Percentiles rank a stretch among this genome's conserved stretches.
Conservation (phyloP, 768 basidiomycete genomes). For the Hemileccinum impolitum region DNA sequence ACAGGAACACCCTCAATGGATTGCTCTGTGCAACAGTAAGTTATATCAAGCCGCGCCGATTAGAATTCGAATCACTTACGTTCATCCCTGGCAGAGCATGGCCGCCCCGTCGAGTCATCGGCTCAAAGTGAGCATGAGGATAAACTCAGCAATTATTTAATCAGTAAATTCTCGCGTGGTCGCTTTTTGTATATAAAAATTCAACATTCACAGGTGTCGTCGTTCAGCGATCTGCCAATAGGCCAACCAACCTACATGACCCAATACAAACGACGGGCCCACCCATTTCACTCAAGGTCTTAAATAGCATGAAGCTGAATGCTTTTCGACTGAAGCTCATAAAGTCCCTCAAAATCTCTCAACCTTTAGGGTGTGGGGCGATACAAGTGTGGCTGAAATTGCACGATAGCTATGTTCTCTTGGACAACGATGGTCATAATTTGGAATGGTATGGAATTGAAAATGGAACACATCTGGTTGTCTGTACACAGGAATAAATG, state of each 20-base stretch:
- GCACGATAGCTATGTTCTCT: slow-evolving; percentile 45
- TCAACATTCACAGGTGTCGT: slow-evolving; percentile 28
- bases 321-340: slow-evolving; percentile 61
- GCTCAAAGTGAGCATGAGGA: slow-evolving; percentile 34
- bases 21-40: slow-evolving; percentile 57
- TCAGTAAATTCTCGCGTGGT: slow-evolving; percentile 41
- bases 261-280: slow-evolving; percentile 18
- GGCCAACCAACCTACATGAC: slow-evolving; percentile 20
- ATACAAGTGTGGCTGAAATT: slow-evolving; percentile 56
- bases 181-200: neutral
- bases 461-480: slow-evolving; percentile 38
- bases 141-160: slow-evolving; percentile 58
- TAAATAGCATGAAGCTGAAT: slow-evolving; percentile 67
- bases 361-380: slow-evolving; percentile 26
- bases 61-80: neutral
- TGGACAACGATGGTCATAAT: slow-evolving; percentile 51
- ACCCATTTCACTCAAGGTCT: slow-evolving; percentile 43
- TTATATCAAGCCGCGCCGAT: slow-evolving; percentile 1
- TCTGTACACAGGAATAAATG: slow-evolving; percentile 20
- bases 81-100: slow-evolving; percentile 47
- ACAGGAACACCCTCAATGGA: slow-evolving; percentile 63
- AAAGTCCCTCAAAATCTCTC: slow-evolving; percentile 41
- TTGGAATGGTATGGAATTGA: slow-evolving; percentile 75
- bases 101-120: slow-evolving; percentile 41
- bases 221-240: slow-evolving; percentile 22